A percentile compares a stretch with the other conserved stretches of the same genome.
Conservation (phyloP, 768 basidiomycete genomes). For the Panellus pusillus region DNA sequence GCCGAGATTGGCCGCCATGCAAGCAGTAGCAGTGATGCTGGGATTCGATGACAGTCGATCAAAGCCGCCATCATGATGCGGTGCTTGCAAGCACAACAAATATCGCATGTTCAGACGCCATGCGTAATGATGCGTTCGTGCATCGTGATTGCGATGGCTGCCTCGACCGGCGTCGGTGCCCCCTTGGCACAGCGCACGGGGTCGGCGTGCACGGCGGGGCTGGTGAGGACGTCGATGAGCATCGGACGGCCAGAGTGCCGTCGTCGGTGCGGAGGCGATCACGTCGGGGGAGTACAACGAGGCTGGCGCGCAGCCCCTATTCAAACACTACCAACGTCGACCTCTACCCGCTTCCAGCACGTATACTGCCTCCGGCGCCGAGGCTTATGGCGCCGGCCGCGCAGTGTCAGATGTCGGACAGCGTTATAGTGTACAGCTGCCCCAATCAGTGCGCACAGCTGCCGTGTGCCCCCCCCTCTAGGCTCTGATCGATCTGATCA, state of each 20-base stretch:
- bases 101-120: no score
- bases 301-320: no score
- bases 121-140: constrained; percentile 74
- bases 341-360: background rate
- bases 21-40: no score
- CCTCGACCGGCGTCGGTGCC: no score
- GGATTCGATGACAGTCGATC: no score
- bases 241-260: constrained; percentile 47
- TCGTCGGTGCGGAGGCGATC: constrained; percentile 55
- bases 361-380: background rate
- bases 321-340: background rate
- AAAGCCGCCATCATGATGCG: no score
- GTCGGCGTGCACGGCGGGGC: constrained; percentile 47
- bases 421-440: no score
- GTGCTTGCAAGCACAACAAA: no score
- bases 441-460: no score
- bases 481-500: no score
- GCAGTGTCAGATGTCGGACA: background rate
- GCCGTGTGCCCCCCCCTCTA: no score
- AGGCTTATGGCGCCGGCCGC: background rate
- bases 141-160: constrained; percentile 54
- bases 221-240: constrained; percentile 49
- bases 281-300: constrained; percentile 34
- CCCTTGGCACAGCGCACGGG: constrained; percentile 25
- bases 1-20: no score